Conservation (phyloP, 2,329 filamentous ascomycete genomes). For the Blastomyces emzantsi region DNA sequence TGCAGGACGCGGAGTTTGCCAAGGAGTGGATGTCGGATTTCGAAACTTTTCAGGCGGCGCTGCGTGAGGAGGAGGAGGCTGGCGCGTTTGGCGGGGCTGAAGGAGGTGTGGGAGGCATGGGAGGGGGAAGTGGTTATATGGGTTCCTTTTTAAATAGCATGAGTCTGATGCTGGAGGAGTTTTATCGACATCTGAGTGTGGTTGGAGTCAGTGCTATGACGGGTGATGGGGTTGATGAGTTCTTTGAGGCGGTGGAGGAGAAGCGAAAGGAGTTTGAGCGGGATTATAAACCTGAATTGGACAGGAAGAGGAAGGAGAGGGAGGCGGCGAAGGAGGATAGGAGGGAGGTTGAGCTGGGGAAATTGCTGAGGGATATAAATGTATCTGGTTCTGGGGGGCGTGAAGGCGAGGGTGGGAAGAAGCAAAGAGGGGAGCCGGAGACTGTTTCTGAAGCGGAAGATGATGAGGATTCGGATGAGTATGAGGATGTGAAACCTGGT, state of each 20-base stretch:
- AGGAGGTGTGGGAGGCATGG: constrained; percentile 51
- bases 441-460: constrained; percentile 44
- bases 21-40: constrained; percentile 99
- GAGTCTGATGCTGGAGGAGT: constrained; percentile 95
- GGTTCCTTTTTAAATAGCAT: constrained; percentile 91
- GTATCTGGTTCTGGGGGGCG: constrained; percentile 33
- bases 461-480: constrained; percentile 41
- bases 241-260: constrained; percentile 78
- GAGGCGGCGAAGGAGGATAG: constrained; percentile 63
- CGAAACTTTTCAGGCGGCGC: constrained; percentile 82
- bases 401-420: constrained; percentile 19
- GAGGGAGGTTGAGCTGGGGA: constrained; percentile 73
- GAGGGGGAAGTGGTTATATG: constrained; percentile 88
- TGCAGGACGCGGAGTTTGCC: constrained; percentile 80
- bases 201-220: constrained; percentile 92
- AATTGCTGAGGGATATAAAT: constrained; percentile 90
- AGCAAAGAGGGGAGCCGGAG: constrained; percentile 30
- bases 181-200: constrained; percentile 87
- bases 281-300: constrained; percentile 88
- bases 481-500: constrained; percentile 45
- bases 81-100: constrained; percentile 68
- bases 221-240: constrained; percentile 82
- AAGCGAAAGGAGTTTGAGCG: constrained; percentile 82
- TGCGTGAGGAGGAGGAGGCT: constrained; percentile 67
- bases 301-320: constrained; percentile 64